Percentiles rank a stretch among this genome's conserved stretches.
phyloP scores from a whole-genome alignment of 2,329 filamentous ascomycete species.

The Helotiales sp. region DNA sequence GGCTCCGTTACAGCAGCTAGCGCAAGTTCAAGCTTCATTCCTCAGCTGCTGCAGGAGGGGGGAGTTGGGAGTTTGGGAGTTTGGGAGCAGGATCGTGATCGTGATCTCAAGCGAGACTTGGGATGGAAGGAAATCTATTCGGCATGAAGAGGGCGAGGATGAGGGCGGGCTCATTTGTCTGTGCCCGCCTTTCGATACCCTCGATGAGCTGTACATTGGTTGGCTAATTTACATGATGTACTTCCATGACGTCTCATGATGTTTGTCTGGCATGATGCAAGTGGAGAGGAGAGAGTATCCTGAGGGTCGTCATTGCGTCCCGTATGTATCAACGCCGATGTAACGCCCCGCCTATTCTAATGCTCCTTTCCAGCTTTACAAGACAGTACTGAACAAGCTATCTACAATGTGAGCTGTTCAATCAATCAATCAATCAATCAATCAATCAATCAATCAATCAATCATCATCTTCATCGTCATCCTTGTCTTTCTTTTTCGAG shows the following conservation, averaged over 20 bases:
- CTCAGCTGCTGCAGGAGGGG: conserved; percentile 7
- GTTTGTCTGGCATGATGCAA: conserved; percentile 22
- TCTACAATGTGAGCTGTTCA: conserved; percentile 27
- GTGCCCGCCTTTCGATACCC: neutral
- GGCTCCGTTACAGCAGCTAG: conserved; percentile 10
- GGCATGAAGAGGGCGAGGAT: neutral
- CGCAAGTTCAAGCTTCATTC: neutral
- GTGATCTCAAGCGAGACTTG: neutral
- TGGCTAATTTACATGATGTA: conserved; percentile 29
- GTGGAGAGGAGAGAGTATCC: conserved; percentile 26
- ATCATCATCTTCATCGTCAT: conserved; percentile 40
- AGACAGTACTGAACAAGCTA: conserved; percentile 23
- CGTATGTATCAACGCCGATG: conserved; percentile 26
- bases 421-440: too few relatives aligned
- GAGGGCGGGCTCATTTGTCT: neutral
- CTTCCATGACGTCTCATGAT: conserved; percentile 12
- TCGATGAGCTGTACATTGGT: conserved; percentile 16
- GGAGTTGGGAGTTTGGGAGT: conserved; percentile 7
- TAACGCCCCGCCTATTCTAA: conserved; percentile 23
- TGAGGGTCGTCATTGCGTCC: conserved; percentile 21
- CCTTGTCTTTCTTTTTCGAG: conserved; percentile 44
- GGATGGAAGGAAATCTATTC: neutral
- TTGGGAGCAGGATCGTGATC: neutral
- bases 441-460: too few relatives aligned
- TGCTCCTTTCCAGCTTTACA: conserved; percentile 22